Evolutionary conservation across 192 early-diverging fungal species (phyloP).

Genomic region (Thamnidium elegans): DNA sequence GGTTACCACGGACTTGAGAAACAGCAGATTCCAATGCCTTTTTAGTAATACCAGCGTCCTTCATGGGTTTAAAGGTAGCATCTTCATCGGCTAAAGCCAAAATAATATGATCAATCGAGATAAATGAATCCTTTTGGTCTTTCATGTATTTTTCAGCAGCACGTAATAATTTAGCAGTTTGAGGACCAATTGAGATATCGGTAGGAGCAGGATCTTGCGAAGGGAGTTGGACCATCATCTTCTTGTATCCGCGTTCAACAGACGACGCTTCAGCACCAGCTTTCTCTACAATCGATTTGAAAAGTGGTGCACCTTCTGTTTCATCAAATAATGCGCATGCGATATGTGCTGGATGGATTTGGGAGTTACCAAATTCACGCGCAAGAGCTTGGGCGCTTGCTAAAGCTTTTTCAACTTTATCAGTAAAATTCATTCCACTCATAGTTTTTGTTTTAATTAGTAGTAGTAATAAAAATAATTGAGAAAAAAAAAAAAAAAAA

Average conservation of each 20-base stretch:
- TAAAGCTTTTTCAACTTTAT: constrained; percentile 77
- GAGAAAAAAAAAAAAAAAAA: not conserved
- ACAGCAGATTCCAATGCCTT: constrained; percentile 76
- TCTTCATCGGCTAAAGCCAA: constrained; percentile 73
- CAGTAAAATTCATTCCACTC: constrained; percentile 76
- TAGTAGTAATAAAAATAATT: not conserved
- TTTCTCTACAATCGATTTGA: constrained; percentile 76
- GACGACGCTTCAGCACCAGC: constrained; percentile 75
- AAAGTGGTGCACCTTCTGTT: constrained; percentile 72
- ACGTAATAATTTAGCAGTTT: constrained; percentile 60
- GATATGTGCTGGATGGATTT: constrained; percentile 82
- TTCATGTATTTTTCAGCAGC: constrained; percentile 81
- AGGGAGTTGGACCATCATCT: constrained; percentile 73
- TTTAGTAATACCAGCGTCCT: constrained; percentile 63
- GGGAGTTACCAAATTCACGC: constrained; percentile 69
- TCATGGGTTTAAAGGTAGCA: constrained; percentile 60
- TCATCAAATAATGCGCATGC: constrained; percentile 78
- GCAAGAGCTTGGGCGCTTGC: constrained; percentile 62
- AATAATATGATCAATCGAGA: constrained; percentile 89
- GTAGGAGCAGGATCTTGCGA: constrained; percentile 84
- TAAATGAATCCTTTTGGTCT: constrained; percentile 83
- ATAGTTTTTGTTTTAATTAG: constrained; percentile 22
- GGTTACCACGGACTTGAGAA: constrained; percentile 72
- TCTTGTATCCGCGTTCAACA: constrained; percentile 79
- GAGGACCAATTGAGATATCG: constrained; percentile 62